Conservation (phyloP, 805 yeast species). For the Kuraishia molischiana region DNA sequence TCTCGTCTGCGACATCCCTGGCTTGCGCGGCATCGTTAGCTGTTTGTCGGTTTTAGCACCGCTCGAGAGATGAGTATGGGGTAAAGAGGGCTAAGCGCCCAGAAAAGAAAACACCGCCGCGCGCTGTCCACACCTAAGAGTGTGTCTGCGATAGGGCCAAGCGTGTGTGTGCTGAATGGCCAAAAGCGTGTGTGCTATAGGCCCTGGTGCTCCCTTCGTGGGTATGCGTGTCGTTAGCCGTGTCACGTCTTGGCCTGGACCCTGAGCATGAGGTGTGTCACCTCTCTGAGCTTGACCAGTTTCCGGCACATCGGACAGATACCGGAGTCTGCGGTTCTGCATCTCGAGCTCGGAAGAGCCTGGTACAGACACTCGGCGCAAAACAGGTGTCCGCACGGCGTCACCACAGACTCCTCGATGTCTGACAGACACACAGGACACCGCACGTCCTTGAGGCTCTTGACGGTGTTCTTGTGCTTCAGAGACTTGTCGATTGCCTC, state of each 20-base stretch:
- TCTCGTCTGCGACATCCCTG: too few relatives aligned
- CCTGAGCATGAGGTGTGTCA: constrained; percentile 20
- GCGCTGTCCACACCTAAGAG: too few relatives aligned
- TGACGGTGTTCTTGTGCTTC: constrained; percentile 11
- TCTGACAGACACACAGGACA: constrained; percentile 53
- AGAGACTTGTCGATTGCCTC: constrained; percentile 16
- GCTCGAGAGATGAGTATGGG: too few relatives aligned
- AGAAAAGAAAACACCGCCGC: too few relatives aligned
- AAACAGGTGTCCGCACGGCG: constrained; percentile 51
- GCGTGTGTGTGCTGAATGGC: too few relatives aligned
- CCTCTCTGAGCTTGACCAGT: constrained; percentile 16
- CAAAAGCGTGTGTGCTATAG: too few relatives aligned
- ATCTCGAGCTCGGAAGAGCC: constrained; percentile 35
- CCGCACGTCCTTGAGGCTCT: constrained; percentile 23
- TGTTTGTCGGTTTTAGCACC: too few relatives aligned
- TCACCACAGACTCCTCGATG: constrained; percentile 34
- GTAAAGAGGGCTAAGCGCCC: too few relatives aligned
- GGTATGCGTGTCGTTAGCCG: too few relatives aligned
- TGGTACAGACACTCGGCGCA: constrained; percentile 43
- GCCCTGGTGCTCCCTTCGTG: too few relatives aligned
- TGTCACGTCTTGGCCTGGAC: neutral
- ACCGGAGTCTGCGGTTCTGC: constrained; percentile 13
- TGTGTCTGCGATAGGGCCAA: too few relatives aligned
- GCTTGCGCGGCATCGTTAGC: too few relatives aligned
- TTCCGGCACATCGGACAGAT: constrained; percentile 24